Evolutionary conservation across 1,284 basidiomycete genomes (phyloP).

Genomic region (Boletus subluridellus): DNA sequence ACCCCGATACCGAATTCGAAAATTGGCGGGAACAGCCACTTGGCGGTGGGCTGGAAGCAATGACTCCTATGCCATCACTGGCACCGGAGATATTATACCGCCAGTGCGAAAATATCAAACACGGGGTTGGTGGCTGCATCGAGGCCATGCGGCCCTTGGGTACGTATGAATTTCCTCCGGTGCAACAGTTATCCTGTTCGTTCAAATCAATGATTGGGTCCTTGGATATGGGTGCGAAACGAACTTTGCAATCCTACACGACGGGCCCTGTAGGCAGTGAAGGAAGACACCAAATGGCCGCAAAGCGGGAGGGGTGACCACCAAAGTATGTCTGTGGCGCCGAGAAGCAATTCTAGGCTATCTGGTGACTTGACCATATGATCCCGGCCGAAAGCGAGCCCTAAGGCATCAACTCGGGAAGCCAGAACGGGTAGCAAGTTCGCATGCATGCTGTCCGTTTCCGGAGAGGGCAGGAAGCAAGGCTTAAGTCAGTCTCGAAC

Average conservation of each 20-base stretch:
- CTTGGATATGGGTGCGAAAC: not conserved
- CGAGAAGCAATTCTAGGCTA: not conserved
- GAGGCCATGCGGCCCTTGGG: not conserved
- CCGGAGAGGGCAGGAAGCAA: not conserved
- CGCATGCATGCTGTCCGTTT: not conserved
- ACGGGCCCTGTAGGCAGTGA: not conserved
- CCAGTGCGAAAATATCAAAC: not conserved
- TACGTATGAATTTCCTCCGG: not conserved
- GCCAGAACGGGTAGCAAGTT: not conserved
- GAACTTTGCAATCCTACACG: not conserved
- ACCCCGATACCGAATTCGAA: not conserved
- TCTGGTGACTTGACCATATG: not conserved
- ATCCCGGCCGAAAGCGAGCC: not conserved
- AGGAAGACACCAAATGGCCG: not conserved
- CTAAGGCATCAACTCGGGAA: not conserved
- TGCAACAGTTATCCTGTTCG: not conserved
- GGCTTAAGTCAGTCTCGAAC: not conserved
- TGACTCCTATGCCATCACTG: not conserved
- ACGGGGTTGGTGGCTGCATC: not conserved
- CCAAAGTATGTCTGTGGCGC: not conserved
- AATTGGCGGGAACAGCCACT: not conserved
- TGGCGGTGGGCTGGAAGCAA: not conserved
- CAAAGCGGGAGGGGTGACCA: not conserved
- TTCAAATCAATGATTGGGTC: not conserved
- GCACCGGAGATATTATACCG: not conserved